Evolutionary conservation across 345 rosid genomes (phyloP).

Genomic region (Salix brachista): DNA sequence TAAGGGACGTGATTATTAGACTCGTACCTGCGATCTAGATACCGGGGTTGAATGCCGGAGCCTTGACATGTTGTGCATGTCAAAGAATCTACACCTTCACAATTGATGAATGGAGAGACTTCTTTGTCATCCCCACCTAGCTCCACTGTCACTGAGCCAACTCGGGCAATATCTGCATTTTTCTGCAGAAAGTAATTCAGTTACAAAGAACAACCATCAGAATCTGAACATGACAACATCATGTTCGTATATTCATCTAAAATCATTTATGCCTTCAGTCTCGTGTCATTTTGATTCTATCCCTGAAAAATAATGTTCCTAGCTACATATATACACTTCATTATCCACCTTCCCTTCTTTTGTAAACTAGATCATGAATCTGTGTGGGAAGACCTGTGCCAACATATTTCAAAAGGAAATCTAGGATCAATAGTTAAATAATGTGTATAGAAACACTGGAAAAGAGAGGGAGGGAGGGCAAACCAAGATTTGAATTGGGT

Average conservation of each 20-base stretch:
- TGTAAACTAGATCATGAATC: not conserved
- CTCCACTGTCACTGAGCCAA: constrained; percentile 60
- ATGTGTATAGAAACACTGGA: not conserved
- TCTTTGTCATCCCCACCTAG: constrained; percentile 79
- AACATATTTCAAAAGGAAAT: not conserved
- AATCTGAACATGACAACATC: not conserved
- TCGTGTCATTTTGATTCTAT: not conserved
- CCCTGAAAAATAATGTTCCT: not conserved
- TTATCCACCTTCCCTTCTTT: not conserved
- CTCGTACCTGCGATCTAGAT: constrained; percentile 88
- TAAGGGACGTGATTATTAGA: not conserved
- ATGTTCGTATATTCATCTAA: not conserved
- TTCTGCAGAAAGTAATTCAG: constrained; percentile 34
- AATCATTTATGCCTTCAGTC: not conserved
- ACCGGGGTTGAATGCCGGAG: constrained; percentile 90
- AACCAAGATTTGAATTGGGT: not conserved
- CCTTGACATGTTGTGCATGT: constrained; percentile 98
- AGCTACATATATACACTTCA: not conserved
- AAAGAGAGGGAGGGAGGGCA: not conserved
- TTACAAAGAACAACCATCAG: constrained; percentile 9
- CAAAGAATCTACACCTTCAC: constrained; percentile 77
- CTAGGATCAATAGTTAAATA: not conserved
- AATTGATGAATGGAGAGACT: constrained; percentile 71
- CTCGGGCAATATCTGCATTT: constrained; percentile 81
- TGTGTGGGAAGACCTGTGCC: not conserved